phyloP scores from a whole-genome alignment of 2,329 filamentous ascomycete genomes.

The Ascosphaera aggregata region DNA sequence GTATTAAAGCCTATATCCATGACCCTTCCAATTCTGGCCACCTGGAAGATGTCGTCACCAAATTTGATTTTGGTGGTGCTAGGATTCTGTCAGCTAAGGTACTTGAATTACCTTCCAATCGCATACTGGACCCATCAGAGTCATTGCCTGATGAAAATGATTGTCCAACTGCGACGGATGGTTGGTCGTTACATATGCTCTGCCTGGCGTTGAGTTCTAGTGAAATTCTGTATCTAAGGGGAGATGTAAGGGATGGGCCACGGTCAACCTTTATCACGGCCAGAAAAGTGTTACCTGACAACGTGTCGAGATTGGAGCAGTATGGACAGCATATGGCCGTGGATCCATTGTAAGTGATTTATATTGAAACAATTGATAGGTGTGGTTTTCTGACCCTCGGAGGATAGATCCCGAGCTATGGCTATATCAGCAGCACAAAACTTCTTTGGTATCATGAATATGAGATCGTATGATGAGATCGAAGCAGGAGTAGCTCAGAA shows the following conservation, averaged over 20 bases:
- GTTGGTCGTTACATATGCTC: conserved; percentile 54
- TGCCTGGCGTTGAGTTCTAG: conserved; percentile 52
- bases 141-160: conserved; percentile 6
- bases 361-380: neutral
- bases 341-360: conserved; percentile 41
- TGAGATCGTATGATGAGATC: conserved; percentile 33
- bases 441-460: conserved; percentile 46
- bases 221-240: conserved; percentile 55
- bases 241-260: conserved; percentile 23
- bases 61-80: conserved; percentile 47
- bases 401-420: conserved; percentile 27
- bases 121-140: conserved; percentile 14
- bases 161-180: conserved; percentile 5
- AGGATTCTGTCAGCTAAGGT: conserved; percentile 59
- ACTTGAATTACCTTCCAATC: conserved; percentile 34
- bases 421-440: conserved; percentile 49
- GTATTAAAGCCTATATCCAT: conserved; percentile 48
- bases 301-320: conserved; percentile 28
- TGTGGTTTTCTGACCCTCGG: conserved; percentile 2
- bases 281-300: conserved; percentile 34
- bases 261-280: conserved; percentile 37
- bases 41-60: conserved; percentile 52
- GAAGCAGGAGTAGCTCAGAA: conserved; percentile 25
- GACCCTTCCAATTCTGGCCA: conserved; percentile 31
- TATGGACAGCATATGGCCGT: conserved; percentile 47